Base-by-base conservation (phyloP, 192 early-diverging fungal species). In the Mortierella claussenii region DNA sequence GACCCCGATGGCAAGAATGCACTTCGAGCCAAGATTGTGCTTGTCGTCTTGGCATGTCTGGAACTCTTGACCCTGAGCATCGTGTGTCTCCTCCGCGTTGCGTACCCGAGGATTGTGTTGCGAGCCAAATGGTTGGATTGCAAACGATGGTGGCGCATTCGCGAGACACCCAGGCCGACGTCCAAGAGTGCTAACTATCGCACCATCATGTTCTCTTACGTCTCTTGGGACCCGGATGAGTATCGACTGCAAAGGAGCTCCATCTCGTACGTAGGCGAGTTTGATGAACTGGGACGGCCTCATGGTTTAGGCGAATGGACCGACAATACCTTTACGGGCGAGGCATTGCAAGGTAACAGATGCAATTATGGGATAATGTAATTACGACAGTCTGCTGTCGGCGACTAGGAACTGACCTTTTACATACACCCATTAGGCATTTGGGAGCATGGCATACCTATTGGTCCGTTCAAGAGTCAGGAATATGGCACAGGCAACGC, bases 251-350 rank as follows among this genome's bases (percentile, higher is more conserved):
- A 55, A 4, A 27, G 69, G 31, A 75, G 67, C 23, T 47, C 56
- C 10, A 62, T 81, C 2, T 61, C 67, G 0, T 81, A 81, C 61
- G 70, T 76, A 8, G 80, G 71, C n/a, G 71, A 81, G n/a, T 65
- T 81, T 44, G 73, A 81, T 64, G 58, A 64, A 8, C 24, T 69
- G 21, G 80, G 80, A 18, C 52, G 26, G 15, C 80, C 80, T 20
- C 80, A 81, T 67, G 80, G 80, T 20, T 49, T 52, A 17, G 80
- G 80, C 17, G 80, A 81, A 57, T 81, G 80, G 80, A 65, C 73
- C 4, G 80, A 81, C 47, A 55, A 81, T 34, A 76, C 71, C 4
- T 81, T 67, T 45, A 75, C 62, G 17, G 80, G 80, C 24, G 80
- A 81, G 37, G 71, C 71, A 21, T 44, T 81, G 11, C 67, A 76